Base-by-base conservation (phyloP, 2,329 filamentous ascomycete species). In the Arachnopeziza araneosa region DNA sequence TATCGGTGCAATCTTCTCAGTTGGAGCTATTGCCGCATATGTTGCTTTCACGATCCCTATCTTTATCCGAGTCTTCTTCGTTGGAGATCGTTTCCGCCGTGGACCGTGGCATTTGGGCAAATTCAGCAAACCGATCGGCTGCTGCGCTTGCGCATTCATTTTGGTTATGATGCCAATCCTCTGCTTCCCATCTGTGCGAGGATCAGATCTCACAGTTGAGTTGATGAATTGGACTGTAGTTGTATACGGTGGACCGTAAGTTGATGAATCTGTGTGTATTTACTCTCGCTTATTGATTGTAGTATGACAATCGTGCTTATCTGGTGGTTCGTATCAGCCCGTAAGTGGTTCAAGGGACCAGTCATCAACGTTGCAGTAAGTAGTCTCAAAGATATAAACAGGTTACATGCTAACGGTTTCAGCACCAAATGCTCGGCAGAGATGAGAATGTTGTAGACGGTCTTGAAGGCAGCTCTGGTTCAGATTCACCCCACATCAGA, bases 81-180 rank as follows among this genome's bases (percentile, higher is more conserved):
- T 87, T 2, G 83, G 83, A 1, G 75, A 83, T 65, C 75, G 83
- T 3, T 89, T 88, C 72, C 79, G 84, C 22, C 77, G 78, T 3
- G 86, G 86, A 0, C 86, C 86, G 1, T 89, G 86, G 85, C 81
- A 87, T 72, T 71, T 89, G 52, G 86, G 86, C 4, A 79, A 77
- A 56, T 82, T 78, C 64, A 83, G 81, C 14, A 78, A 80, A 26
- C 79, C 79, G 1, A 80, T 87, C 62, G 85, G 85, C 21, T 72
- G 72, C 0, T 62, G 79, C 23, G 83, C 83, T 2, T 82, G 79
- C 52, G 69, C 72, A 0, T 89, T 88, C 68, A 84, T 87, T 7
- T 64, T 79, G 17, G 73, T 88, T 32, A 89, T 89, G 86, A 77
- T 88, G 59, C 86, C 85, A 0, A 83, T 88, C 23, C 75, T 89